phyloP scores from a whole-genome alignment of 129 eudicot genomes.

The Tagetes patula region DNA sequence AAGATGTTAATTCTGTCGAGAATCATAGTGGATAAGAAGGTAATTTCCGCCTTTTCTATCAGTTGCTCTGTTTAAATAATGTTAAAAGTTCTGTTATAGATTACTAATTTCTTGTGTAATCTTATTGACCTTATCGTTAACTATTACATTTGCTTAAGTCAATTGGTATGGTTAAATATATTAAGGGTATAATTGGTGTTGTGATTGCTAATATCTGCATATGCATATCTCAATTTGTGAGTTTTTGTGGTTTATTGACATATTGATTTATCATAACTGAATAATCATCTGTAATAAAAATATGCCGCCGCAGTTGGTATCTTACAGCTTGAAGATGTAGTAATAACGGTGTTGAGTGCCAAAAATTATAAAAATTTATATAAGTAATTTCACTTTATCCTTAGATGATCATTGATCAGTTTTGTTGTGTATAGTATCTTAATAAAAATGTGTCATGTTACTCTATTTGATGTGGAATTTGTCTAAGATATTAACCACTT shows the following conservation, averaged over 20 bases:
- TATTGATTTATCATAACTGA: not conserved
- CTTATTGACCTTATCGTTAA: not conserved
- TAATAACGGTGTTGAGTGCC: not conserved
- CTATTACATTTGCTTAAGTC: not conserved
- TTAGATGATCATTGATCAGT: not conserved
- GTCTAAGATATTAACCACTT: not conserved
- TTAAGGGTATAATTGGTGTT: not conserved
- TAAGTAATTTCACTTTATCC: not conserved
- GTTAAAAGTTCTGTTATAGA: not conserved
- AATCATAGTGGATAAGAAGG: slow-evolving; percentile 53
- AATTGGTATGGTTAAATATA: not conserved
- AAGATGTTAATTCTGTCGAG: slow-evolving; percentile 49
- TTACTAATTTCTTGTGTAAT: not conserved
- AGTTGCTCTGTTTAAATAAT: not conserved
- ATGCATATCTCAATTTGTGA: not conserved
- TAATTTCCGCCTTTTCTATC: not conserved
- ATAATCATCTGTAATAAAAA: not conserved
- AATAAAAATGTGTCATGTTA: not conserved
- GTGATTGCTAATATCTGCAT: not conserved
- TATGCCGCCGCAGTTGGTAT: not conserved
- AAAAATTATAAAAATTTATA: not conserved
- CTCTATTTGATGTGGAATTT: not conserved
- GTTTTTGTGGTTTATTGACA: not conserved
- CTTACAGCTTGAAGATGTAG: slow-evolving; percentile 1
- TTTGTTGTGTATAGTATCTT: not conserved